Conservation (phyloP, 2,329 filamentous ascomycete species). For the Apiospora sp. region DNA sequence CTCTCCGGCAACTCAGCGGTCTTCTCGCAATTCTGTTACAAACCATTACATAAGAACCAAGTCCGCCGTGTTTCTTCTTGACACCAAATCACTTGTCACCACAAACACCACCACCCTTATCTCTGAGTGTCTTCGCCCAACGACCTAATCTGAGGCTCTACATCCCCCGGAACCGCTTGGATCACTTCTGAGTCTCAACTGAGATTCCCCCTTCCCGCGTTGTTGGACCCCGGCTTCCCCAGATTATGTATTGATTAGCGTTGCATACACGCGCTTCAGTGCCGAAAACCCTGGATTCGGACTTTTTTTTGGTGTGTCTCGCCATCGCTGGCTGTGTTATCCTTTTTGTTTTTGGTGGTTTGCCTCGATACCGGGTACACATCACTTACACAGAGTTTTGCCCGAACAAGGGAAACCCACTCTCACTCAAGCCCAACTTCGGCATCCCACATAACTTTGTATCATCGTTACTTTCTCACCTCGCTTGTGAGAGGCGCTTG, state of each 20-base stretch:
- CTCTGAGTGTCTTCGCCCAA: slow-evolving; percentile 34
- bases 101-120: slow-evolving; percentile 35
- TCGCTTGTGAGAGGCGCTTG: slow-evolving; percentile 45
- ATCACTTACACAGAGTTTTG: slow-evolving; percentile 15
- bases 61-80: slow-evolving; percentile 32
- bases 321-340: neutral
- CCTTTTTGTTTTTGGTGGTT: slow-evolving; percentile 19
- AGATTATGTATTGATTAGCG: slow-evolving; percentile 54
- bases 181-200: slow-evolving; percentile 39
- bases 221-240: slow-evolving; percentile 50
- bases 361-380: neutral
- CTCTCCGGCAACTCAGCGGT: neutral
- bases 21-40: slow-evolving; percentile 27
- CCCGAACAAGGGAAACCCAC: slow-evolving; percentile 15
- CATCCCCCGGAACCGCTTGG: slow-evolving; percentile 46
- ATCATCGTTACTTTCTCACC: slow-evolving; percentile 20
- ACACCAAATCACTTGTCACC: slow-evolving; percentile 44
- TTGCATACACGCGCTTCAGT: slow-evolving; percentile 41
- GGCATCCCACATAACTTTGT: slow-evolving; percentile 1
- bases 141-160: slow-evolving; percentile 31
- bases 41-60: slow-evolving; percentile 31
- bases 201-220: slow-evolving; percentile 43
- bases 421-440: neutral
- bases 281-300: slow-evolving; percentile 29
- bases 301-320: slow-evolving; percentile 2